Percentiles rank a stretch among this genome's conserved stretches.
These are phyloP conservation scores for Podila minutissima DNA, from an alignment of 192 early-diverging fungal species.

Conservation along the genomic window DNA sequence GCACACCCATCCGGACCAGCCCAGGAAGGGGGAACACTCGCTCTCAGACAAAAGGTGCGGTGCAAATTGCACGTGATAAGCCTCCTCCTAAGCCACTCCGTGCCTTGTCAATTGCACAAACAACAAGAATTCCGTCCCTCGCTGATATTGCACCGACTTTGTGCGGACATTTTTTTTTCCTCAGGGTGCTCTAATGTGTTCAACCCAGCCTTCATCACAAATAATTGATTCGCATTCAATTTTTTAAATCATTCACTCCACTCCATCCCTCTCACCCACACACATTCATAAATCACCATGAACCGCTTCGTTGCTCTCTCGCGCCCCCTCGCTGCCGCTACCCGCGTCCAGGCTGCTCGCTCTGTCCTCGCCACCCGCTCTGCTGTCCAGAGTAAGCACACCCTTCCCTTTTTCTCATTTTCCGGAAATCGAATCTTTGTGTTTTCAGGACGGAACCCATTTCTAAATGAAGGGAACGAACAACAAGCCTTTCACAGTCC, in stretches of 20 bases:
- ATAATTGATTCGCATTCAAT: background rate
- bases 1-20: too few species aligned
- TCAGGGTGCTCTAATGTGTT: too few species aligned
- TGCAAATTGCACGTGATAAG: too few species aligned
- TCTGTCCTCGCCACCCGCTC: conserved; percentile 33
- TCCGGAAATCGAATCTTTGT: background rate
- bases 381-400: conserved; percentile 46
- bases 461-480: background rate
- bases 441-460: background rate
- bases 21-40: too few species aligned
- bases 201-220: background rate
- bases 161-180: too few species aligned
- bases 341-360: conserved; percentile 30
- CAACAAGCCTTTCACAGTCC: too few species aligned
- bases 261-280: background rate
- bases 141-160: too few species aligned
- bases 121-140: too few species aligned
- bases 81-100: too few species aligned
- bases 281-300: conserved; percentile 11
- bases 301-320: conserved; percentile 35
- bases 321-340: conserved; percentile 35
- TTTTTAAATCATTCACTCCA: background rate
- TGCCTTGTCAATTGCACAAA: too few species aligned
- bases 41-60: too few species aligned
- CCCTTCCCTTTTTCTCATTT: conserved; percentile 3